Evolutionary conservation across 768 basidiomycete species (phyloP).

Genomic region (Hygrocybe punicea): DNA sequence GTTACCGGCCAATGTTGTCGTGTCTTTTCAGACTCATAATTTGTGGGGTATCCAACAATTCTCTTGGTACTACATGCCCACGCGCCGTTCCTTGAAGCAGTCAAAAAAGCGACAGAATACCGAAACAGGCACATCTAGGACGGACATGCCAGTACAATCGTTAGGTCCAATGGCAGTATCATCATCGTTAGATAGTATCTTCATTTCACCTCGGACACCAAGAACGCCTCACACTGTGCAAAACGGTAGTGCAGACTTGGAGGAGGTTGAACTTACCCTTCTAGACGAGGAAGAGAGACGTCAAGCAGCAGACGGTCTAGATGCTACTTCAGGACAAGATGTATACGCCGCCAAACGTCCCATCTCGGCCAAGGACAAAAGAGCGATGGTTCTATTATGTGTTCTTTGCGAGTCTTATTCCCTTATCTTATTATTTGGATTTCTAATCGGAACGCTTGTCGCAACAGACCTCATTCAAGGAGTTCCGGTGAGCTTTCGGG

Average conservation of each 20-base stretch:
- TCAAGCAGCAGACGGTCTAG: conserved; percentile 44
- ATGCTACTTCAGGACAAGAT: conserved; percentile 35
- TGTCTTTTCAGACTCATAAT: too few relatives aligned
- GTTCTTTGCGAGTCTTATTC: conserved; percentile 75
- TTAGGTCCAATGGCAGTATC: conserved; percentile 50
- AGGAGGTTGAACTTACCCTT: conserved; percentile 61
- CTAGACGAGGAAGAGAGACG: conserved; percentile 55
- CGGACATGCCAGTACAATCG: conserved; percentile 43
- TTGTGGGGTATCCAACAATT: neutral
- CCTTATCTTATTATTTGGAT: conserved; percentile 4
- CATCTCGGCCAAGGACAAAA: conserved; percentile 73
- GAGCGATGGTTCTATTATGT: conserved; percentile 79
- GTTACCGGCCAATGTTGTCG: too few relatives aligned
- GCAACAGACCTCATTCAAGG: conserved; percentile 75
- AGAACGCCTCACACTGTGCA: conserved; percentile 33
- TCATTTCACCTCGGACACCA: conserved; percentile 53
- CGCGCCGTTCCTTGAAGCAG: conserved; percentile 11
- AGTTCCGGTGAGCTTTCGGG: conserved; percentile 64
- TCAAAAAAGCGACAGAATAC: conserved; percentile 27
- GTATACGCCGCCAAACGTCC: conserved; percentile 40
- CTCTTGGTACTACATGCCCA: conserved; percentile 4
- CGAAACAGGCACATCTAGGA: conserved; percentile 12
- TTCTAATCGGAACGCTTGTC: conserved; percentile 11
- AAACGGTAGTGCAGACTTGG: conserved; percentile 37
- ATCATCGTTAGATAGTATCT: conserved; percentile 58